Conservation (phyloP, 2,329 filamentous ascomycete genomes). For the Juglanconis oblonga region DNA sequence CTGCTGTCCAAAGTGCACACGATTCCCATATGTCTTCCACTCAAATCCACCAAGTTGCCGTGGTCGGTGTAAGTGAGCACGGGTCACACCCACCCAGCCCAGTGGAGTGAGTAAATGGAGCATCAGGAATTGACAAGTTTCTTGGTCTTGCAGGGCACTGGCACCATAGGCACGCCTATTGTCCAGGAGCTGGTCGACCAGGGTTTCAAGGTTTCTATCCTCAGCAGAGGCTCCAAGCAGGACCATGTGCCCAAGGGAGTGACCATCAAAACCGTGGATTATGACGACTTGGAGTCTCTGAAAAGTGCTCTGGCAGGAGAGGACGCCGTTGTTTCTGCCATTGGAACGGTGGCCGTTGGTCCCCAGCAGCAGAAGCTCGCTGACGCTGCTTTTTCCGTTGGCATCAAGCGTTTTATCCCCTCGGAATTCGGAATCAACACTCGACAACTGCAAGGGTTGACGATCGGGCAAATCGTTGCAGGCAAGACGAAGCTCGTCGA, state of each 20-base stretch:
- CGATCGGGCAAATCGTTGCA: conserved; percentile 26
- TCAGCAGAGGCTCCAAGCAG: conserved; percentile 44
- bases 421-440: conserved; percentile 47
- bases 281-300: conserved; percentile 40
- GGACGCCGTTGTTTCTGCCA: conserved; percentile 53
- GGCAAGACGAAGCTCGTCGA: conserved; percentile 37
- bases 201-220: conserved; percentile 48
- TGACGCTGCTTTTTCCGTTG: conserved; percentile 53
- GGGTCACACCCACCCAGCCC: neutral
- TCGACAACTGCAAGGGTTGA: conserved; percentile 22
- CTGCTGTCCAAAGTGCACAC: neutral
- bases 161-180: conserved; percentile 30
- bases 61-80: conserved; percentile 32
- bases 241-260: conserved; percentile 33
- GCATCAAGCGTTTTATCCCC: conserved; percentile 57
- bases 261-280: conserved; percentile 44
- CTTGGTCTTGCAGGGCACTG: conserved; percentile 26
- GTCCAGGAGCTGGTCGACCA: conserved; percentile 28
- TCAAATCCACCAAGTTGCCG: conserved; percentile 30
- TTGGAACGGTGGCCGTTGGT: conserved; percentile 39
- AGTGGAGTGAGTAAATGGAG: neutral
- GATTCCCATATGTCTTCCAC: conserved; percentile 7
- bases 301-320: conserved; percentile 46
- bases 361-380: conserved; percentile 45
- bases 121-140: neutral